Base-by-base conservation (phyloP, 2,329 filamentous ascomycete genomes). In the Claviceps fusiformis region DNA sequence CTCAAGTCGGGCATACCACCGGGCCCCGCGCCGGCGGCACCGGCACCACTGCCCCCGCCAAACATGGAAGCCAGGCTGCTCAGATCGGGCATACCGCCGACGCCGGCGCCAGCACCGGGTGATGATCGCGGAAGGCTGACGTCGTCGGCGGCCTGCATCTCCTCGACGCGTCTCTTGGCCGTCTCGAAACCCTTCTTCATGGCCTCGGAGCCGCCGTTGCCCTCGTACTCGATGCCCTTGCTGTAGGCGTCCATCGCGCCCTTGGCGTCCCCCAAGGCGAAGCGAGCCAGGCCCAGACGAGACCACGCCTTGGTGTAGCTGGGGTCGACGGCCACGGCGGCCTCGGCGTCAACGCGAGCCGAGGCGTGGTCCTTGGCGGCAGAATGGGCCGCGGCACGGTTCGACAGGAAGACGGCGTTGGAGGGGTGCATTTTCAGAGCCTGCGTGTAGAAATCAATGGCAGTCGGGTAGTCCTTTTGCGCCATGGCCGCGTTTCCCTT, bases 121-220 rank as follows among this genome's bases (percentile, higher is more conserved):
- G 72, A 74, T 56, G 78, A 72, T 27, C 76, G 72, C 17, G 76
- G 60, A 44, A 68, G 62, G 52, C 64, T 60, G 33, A 62, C 64
- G 52, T 65, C 74, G 44, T 71, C 70, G 51, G 73, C 73, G 51
- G 73, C 73, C 59, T 81, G 83, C 64, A 92, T 81, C 71, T 95
- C 90, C 60, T 92, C 89, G 49, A 95, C 85, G 64, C 87, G 82
- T 65, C 83, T 83, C 79, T 87, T 93, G 54, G 91, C 92, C 17
- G 93, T 97, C 80, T 97, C 91, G 67, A 81, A 93, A 24, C 93
- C 93, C 74, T 92, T 95, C 78, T 90, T 92, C 93, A 97, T 97
- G 58, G 92, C 90, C 17, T 97, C 91, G 62, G 88, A 95, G 58
- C 93, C 93, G 54, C 93, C 93, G 66, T 84, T 93, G 53, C 93